Percentiles rank a stretch among this genome's conserved stretches.
Evolutionary conservation across 768 basidiomycete species (phyloP).

Genomic region (Imleria badia): DNA sequence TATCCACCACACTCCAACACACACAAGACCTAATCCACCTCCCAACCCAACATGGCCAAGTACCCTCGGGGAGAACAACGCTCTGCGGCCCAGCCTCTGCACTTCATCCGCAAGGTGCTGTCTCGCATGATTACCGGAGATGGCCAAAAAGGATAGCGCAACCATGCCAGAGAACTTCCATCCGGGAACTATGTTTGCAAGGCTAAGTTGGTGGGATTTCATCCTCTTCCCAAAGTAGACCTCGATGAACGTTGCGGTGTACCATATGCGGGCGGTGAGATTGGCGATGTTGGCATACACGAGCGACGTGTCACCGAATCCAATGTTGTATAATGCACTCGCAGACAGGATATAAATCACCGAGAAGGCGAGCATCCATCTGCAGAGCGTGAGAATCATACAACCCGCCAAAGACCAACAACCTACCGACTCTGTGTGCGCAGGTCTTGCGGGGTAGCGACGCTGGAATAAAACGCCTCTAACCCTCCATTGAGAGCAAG

Average conservation of each 20-base stretch:
- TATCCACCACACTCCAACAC: constrained; percentile 31
- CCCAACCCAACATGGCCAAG: constrained; percentile 29
- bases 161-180: constrained; percentile 29
- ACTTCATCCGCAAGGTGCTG: constrained; percentile 15
- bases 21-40: constrained; percentile 23
- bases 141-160: constrained; percentile 21
- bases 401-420: background rate
- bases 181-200: constrained; percentile 19
- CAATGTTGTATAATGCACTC: constrained; percentile 43
- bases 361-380: constrained; percentile 82
- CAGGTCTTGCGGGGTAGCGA: constrained; percentile 66
- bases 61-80: constrained; percentile 20
- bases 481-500: constrained; percentile 88
- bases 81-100: constrained; percentile 14
- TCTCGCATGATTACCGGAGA: constrained; percentile 21
- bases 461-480: constrained; percentile 87
- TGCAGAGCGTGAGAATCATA: constrained; percentile 19
- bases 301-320: constrained; percentile 63
- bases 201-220: constrained; percentile 12
- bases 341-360: constrained; percentile 60
- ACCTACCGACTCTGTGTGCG: constrained; percentile 62
- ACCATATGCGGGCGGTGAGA: constrained; percentile 59
- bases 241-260: constrained; percentile 51
- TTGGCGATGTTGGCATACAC: constrained; percentile 78
- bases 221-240: constrained; percentile 43